Evolutionary conservation across 1,284 basidiomycete genomes (phyloP), one percentile per base, ranked within the genome.

Genomic region (Peniophora sp.): DNA sequence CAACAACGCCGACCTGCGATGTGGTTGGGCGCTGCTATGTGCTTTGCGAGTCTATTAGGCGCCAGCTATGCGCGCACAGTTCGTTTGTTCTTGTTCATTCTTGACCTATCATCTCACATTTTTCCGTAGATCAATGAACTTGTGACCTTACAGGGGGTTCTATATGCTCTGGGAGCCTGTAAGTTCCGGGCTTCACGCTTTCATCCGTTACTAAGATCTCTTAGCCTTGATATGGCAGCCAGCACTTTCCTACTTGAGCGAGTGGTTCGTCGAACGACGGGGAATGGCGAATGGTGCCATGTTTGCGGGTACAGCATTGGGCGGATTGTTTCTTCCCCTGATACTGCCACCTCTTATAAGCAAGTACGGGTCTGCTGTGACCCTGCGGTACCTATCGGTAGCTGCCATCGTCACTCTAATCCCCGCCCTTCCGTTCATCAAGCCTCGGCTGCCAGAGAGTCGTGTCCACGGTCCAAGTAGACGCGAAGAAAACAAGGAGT

Each of bases 41-140:
- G 62, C 52, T 65, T 54, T 22, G 53, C 46, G 8, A 66, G 68
- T 36, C 57, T 70, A n/a, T 61, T 72, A 47, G 63, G 53, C 11
- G 68, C 71, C 2, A 71, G 67, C 45, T 69, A 63, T 54, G 62
- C 64, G 11, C 64, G 54, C 10, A 61, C 61, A 51, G 69, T 65
- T 49, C 24, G 57, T 51, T 14, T 19, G 17, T 23, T n/a, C n/a
- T 9, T 41, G 38, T 41, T 16, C 38, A 41, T 5, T 20, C 16
- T 41, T 6, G 8, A 5, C 16, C 38, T 8, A n/a, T 16, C 16
- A 41, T 16, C 16, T 6, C 16, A 17, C 16, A n/a, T n/a, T 8
- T 5, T 8, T 8, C 38, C 36, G n/a, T 69, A 58, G 69, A 60
- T 70, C 3, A 52, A 52, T 39, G 52, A 61, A 6, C 56, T 67